Percentiles rank a stretch among this genome's conserved stretches.
Conservation (phyloP, 148 eudicot genomes). For the Amaranthus palmeri region DNA sequence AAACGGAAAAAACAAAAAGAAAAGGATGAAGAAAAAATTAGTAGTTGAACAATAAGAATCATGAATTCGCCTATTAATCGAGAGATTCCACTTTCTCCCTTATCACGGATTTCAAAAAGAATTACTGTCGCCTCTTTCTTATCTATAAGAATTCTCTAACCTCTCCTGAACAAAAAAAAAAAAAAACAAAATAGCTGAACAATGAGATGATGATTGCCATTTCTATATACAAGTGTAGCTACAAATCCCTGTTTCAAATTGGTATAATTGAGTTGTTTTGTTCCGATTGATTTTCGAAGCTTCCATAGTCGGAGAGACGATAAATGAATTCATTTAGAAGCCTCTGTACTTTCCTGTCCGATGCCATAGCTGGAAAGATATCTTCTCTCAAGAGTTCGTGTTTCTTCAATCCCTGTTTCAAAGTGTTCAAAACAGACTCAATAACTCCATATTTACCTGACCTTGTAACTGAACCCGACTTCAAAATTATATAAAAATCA, state of each 20-base stretch:
- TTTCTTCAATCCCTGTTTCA: slow-evolving; percentile 79
- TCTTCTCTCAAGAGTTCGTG: slow-evolving; percentile 91
- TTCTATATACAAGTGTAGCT: slow-evolving; percentile 12
- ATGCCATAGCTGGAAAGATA: slow-evolving; percentile 92
- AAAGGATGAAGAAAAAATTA: too few species aligned
- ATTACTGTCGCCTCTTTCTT: too few species aligned
- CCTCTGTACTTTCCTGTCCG: slow-evolving; percentile 89
- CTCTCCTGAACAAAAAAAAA: too few species aligned
- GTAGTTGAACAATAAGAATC: too few species aligned
- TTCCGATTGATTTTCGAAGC: slow-evolving; percentile 30
- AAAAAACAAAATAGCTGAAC: too few species aligned
- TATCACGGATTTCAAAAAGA: slow-evolving; percentile 23
- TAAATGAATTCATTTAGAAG: slow-evolving; percentile 91
- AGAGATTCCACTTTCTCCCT: slow-evolving; percentile 46
- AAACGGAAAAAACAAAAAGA: too few species aligned
- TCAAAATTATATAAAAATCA: too few species aligned
- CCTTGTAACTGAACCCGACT: too few species aligned
- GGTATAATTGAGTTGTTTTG: slow-evolving; percentile 22
- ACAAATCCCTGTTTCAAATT: slow-evolving; percentile 2
- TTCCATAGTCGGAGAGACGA: slow-evolving; percentile 76
- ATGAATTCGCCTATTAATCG: too few species aligned
- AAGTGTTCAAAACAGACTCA: background rate
- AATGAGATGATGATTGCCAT: background rate
- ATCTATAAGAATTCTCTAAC: too few species aligned
- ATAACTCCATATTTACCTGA: too few species aligned